Evolutionary conservation across 176 grass and related monocot species (phyloP), one percentile per base, ranked within the genome.

Genomic region (Carex parvula): DNA sequence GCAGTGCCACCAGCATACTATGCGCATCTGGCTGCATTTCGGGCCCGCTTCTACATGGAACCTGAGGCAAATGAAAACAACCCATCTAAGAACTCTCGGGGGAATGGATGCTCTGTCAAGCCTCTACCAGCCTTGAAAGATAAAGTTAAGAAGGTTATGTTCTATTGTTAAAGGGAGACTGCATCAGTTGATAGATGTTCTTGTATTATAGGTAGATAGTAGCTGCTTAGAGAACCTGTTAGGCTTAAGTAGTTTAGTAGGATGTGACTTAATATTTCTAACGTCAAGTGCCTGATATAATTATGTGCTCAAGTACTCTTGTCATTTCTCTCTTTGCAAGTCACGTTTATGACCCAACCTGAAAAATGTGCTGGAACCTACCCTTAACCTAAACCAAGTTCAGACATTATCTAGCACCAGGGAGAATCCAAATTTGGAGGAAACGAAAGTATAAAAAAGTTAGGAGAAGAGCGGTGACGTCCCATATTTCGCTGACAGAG

Each of bases 71-170:
- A 83, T 0, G 93, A 99, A 58, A 87, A 88, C 78, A 79, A 92
- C 30, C 67, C 88, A 30, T 81, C 91, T 0, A 90, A 93, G 85
- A 84, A 80, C 57, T 84, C 88, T 52, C 88, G 83, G 8, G 88
- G 86, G 3, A 90, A 91, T 8, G 93, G 90, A 71, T 29, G 79
- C 70, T 79, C 89, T 1, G 97, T 99, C 60, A 99, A 94, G 74
- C 93, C 97, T 53, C 66, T 99, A 56, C 97, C 97, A 1, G 97
- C 93, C 0, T 67, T 99, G 62, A 99, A 99, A 86, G 97, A 99
- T 85, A 99, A 91, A 90, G 97, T 99, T 82, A 99, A 99, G 91
- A 96, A 90, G 81, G 93, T 99, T 84, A 99, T 99, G 97, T 99
- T 99, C 90, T 99, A 99, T 86, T 99, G 97, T 61, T 99, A 64